These are phyloP conservation scores for Hypoxylon rubiginosum DNA, from an alignment of 2,329 filamentous ascomycete species.

Conservation along the genomic window DNA sequence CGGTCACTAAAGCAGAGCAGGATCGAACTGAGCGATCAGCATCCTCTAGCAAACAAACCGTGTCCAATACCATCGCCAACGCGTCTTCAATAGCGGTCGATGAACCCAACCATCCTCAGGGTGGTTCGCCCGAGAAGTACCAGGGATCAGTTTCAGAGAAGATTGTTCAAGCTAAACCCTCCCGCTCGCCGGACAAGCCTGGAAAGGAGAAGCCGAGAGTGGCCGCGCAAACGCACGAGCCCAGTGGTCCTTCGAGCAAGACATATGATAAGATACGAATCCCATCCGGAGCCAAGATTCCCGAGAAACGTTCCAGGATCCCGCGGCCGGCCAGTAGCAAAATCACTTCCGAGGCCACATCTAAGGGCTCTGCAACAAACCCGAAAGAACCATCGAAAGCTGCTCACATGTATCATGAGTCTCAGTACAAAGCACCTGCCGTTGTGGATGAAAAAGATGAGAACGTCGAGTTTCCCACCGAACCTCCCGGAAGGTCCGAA, in stretches of 20 bases:
- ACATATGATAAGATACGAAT: neutral
- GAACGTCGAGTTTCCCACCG: constrained; percentile 4
- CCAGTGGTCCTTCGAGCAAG: neutral
- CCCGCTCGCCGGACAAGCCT: neutral
- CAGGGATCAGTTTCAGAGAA: neutral
- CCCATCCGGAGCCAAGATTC: neutral
- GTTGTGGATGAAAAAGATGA: constrained; percentile 3
- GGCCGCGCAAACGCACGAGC: neutral
- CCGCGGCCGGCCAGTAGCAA: neutral
- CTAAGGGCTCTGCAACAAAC: neutral
- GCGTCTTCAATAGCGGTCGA: neutral
- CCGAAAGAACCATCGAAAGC: neutral
- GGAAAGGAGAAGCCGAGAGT: neutral
- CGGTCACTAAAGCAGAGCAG: neutral
- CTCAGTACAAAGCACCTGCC: neutral
- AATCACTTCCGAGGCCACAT: neutral
- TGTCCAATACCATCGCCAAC: neutral
- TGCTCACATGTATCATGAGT: neutral
- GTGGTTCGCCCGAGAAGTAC: neutral
- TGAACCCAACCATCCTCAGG: neutral
- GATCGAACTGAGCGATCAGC: neutral
- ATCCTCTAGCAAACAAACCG: constrained; percentile 1
- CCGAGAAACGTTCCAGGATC: constrained; percentile 1
- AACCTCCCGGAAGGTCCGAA: neutral
- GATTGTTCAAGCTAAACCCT: neutral